Conservation (phyloP, 2,329 filamentous ascomycete genomes). For the Mycosphaerella sp. region DNA sequence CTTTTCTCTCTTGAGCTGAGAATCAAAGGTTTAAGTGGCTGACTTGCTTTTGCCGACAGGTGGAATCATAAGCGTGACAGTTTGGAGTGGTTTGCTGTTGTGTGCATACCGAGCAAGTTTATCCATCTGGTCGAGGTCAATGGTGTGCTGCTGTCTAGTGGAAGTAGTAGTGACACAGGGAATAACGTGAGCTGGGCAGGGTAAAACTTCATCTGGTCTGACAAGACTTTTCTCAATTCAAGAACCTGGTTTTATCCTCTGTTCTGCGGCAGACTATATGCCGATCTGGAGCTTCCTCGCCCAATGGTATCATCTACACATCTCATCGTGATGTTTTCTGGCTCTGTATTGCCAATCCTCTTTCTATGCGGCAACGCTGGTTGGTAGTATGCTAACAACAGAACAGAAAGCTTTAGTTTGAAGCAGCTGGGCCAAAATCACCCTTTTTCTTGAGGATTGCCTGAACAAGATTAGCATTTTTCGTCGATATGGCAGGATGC, state of each 20-base stretch:
- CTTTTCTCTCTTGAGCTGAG: too few species aligned
- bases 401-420: constrained; percentile 19
- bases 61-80: constrained; percentile 7
- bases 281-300: constrained; percentile 1
- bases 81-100: constrained; percentile 8
- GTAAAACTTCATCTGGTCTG: background rate
- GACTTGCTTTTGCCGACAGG: background rate
- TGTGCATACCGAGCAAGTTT: constrained; percentile 5
- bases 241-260: background rate
- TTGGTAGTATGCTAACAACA: background rate
- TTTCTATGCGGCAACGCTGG: background rate
- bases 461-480: background rate
- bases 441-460: constrained; percentile 58
- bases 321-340: constrained; percentile 3
- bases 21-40: background rate
- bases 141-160: background rate
- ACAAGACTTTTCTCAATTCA: background rate
- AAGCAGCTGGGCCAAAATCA: constrained; percentile 26
- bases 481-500: background rate
- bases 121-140: constrained; percentile 1
- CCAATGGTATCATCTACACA: constrained; percentile 6
- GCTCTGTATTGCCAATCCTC: background rate
- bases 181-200: background rate
- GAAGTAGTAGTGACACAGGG: background rate
- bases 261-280: background rate